phyloP scores from a whole-genome alignment of 2,329 filamentous ascomycete species.

The Ophiostoma quercus region DNA sequence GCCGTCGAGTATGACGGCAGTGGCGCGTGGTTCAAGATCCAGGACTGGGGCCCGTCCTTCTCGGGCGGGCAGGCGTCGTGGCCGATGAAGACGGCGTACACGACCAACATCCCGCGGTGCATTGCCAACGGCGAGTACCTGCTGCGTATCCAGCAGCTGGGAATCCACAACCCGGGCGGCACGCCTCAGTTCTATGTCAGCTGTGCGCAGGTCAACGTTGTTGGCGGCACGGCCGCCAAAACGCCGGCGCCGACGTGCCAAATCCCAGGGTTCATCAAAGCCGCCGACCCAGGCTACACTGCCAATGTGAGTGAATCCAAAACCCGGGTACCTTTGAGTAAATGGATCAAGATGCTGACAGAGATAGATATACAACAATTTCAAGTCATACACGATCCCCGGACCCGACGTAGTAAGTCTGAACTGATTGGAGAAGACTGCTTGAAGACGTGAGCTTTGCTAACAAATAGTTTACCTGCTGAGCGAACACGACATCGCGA shows the following conservation, averaged over 20 bases:
- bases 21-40: background rate
- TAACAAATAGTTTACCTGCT: background rate
- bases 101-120: background rate
- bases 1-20: background rate
- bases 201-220: slow-evolving; percentile 45
- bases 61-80: background rate
- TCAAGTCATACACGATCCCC: background rate
- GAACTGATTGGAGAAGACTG: too few species aligned
- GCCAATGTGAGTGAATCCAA: background rate
- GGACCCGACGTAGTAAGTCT: background rate
- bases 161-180: slow-evolving; percentile 33
- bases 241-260: slow-evolving; percentile 28
- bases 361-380: background rate
- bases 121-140: background rate
- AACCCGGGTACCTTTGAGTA: background rate
- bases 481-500: background rate
- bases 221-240: slow-evolving; percentile 36
- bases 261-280: background rate
- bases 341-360: background rate
- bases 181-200: slow-evolving; percentile 45
- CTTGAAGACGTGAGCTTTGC: background rate
- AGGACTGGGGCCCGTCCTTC: background rate
- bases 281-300: background rate
- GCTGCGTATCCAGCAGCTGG: background rate
- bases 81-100: background rate